A percentile compares a stretch with the other conserved stretches of the same genome.
These are phyloP conservation scores for Dicorynia guianensis DNA, from an alignment of 306 rosid genomes.

Conservation along the genomic window DNA sequence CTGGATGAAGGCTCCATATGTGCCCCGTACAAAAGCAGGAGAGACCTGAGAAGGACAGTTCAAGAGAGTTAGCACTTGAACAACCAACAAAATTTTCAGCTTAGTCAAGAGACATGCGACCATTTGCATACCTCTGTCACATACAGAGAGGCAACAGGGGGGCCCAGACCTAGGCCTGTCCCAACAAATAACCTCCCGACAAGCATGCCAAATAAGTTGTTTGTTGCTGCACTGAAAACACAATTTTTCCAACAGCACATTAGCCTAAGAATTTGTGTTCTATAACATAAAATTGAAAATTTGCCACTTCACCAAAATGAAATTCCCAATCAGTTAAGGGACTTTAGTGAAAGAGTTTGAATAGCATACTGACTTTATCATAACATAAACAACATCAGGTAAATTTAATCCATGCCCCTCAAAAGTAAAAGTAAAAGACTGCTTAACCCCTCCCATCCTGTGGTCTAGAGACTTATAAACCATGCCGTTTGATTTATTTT, in stretches of 20 bases:
- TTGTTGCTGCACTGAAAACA: slow-evolving; percentile 86
- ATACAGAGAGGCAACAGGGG: slow-evolving; percentile 86
- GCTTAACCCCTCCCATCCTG: slow-evolving; percentile 15
- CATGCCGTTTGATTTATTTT: neutral
- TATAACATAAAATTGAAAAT: slow-evolving; percentile 1
- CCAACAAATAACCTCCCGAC: slow-evolving; percentile 95
- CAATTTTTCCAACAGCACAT: slow-evolving; percentile 30
- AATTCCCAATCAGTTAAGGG: slow-evolving; percentile 12
- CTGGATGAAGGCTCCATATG: slow-evolving; percentile 91
- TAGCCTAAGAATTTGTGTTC: slow-evolving; percentile 21
- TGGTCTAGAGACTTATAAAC: slow-evolving; percentile 24
- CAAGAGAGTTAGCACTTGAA: slow-evolving; percentile 30
- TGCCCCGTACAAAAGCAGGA: slow-evolving; percentile 93
- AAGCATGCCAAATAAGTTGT: slow-evolving; percentile 92
- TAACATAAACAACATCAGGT: slow-evolving; percentile 16
- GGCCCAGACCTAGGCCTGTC: slow-evolving; percentile 92
- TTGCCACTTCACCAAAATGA: slow-evolving; percentile 22
- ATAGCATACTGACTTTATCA: slow-evolving; percentile 13
- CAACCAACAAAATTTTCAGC: slow-evolving; percentile 29
- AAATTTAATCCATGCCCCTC: slow-evolving; percentile 16
- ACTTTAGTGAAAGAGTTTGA: slow-evolving; percentile 25
- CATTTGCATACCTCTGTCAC: slow-evolving; percentile 77
- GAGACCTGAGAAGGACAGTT: slow-evolving; percentile 68
- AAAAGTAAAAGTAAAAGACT: slow-evolving; percentile 9
- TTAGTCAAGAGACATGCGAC: slow-evolving; percentile 33